Base-by-base conservation (phyloP, 306 rosid species). In the Inga oerstediana region DNA sequence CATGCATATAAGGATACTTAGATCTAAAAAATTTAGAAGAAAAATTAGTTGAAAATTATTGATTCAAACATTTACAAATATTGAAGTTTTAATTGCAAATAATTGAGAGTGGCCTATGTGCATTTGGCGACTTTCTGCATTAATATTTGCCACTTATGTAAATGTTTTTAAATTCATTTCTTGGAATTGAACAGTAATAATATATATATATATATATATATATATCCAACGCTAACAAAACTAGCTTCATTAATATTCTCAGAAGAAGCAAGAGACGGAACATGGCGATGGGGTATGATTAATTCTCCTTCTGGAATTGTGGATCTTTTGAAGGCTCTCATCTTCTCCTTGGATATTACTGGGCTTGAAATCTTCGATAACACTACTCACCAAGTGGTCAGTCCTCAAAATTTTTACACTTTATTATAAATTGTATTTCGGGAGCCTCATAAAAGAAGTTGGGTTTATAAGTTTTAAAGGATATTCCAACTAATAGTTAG, bases 301-400 rank as follows among this genome's bases (percentile, higher is more conserved):
- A 10, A 1, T 10, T 48, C 8, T 67, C 76, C 75, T 51, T 67
- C 76, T 0, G 82, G 76, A 79, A 68, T 67, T 79, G 12, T 79
- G 67, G 41, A 67, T 34, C 82, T 79, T 68, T 68, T 79, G 34
- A 79, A 10, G 32, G 82, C 76, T 79, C 1, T 67, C 52, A 79
- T 79, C 10, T 66, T 34, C 67, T 6, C 67, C 1, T 9, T 3
- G 3, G 54, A 79, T 2, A 3, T 6, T 27, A 0, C 1, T 8
- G 17, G 19, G 1, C 67, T 20, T 1, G 67, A 54, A 19, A 49
- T 89, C 22, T 20, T 85, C 14, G 90, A 90, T 48, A 83, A 88
- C 48, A 83, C 80, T 2, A 34, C 88, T 17, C 39, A 54, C 15
- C 4, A 15, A 75, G 30, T 20, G 90, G 92, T 88, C 14, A 43